Evolutionary conservation across 1,139 yeast species (phyloP).

Genomic region (Yamadazyma oceani): DNA sequence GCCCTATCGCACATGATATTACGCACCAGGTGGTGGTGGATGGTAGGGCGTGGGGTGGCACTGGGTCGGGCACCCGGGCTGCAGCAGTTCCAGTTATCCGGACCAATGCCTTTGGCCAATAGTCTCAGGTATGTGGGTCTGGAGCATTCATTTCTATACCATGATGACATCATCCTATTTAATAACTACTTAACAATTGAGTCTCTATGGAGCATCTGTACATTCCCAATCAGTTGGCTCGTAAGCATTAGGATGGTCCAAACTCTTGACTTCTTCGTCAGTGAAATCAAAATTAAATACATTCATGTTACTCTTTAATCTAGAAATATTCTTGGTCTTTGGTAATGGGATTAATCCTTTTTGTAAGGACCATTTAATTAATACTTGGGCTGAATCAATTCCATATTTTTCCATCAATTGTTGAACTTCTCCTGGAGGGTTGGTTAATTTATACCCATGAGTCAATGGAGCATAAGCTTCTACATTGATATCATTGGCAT

Average conservation of each 20-base stretch:
- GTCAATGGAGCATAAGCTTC: constrained; percentile 45
- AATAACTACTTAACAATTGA: too few relatives aligned
- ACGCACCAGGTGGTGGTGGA: background rate
- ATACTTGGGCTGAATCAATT: constrained; percentile 31
- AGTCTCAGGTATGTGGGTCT: too few relatives aligned
- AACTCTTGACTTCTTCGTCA: constrained; percentile 37
- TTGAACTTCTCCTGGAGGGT: constrained; percentile 23
- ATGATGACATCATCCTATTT: too few relatives aligned
- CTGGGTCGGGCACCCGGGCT: too few relatives aligned
- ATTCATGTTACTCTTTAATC: constrained; percentile 36
- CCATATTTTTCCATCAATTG: constrained; percentile 25
- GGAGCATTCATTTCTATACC: too few relatives aligned
- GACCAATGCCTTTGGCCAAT: too few relatives aligned
- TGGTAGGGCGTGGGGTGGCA: background rate
- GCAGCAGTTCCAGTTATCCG: too few relatives aligned
- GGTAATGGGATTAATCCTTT: constrained; percentile 47
- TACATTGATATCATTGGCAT: constrained; percentile 28
- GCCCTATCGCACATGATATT: too few relatives aligned
- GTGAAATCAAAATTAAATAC: constrained; percentile 52
- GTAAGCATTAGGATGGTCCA: constrained; percentile 45
- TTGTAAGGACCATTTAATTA: constrained; percentile 38
- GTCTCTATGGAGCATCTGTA: constrained; percentile 47
- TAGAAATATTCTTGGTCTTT: constrained; percentile 27
- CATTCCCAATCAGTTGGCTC: constrained; percentile 77
- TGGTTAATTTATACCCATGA: constrained; percentile 30